Percentiles rank a stretch among this genome's conserved stretches.
Evolutionary conservation across 2,329 filamentous ascomycete genomes (phyloP).

Genomic region (Alternaria brassicae): DNA sequence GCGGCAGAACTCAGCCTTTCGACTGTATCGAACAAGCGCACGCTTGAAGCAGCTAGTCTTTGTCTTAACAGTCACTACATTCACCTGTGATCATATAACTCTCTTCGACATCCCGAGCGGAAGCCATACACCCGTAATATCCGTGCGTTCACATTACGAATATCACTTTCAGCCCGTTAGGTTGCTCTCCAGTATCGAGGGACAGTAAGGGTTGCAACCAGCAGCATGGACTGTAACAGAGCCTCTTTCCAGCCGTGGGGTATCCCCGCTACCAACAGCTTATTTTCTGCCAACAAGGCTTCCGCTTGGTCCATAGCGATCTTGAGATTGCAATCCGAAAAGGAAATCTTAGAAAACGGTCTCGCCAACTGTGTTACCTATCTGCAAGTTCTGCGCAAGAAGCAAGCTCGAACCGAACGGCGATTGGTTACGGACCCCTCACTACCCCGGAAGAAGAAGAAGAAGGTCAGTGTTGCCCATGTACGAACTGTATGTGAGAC

Average conservation of each 20-base stretch:
- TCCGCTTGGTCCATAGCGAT: constrained; percentile 6
- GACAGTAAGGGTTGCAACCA: background rate
- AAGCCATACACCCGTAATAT: background rate
- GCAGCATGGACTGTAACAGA: constrained; percentile 2
- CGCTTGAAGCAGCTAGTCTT: background rate
- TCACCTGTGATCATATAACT: background rate
- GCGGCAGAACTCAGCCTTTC: background rate
- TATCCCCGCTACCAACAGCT: background rate
- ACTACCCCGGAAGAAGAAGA: constrained; percentile 36
- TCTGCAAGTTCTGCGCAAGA: constrained; percentile 42
- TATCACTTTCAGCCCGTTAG: background rate
- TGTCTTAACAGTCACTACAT: background rate
- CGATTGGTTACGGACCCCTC: constrained; percentile 21
- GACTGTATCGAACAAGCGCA: constrained; percentile 2
- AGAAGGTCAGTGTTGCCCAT: no score
- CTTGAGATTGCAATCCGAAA: constrained; percentile 30
- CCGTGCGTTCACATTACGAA: background rate
- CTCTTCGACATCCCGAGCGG: background rate
- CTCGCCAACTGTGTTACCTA: constrained; percentile 44
- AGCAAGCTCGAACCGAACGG: constrained; percentile 36
- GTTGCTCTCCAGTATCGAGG: background rate
- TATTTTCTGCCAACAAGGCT: background rate
- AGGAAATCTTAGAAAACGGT: constrained; percentile 33
- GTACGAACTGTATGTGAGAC: no score
- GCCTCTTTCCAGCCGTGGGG: background rate